Evolutionary conservation across 352 stramenopile species (phyloP).

Genomic region (Phytophthora kernoviae): DNA sequence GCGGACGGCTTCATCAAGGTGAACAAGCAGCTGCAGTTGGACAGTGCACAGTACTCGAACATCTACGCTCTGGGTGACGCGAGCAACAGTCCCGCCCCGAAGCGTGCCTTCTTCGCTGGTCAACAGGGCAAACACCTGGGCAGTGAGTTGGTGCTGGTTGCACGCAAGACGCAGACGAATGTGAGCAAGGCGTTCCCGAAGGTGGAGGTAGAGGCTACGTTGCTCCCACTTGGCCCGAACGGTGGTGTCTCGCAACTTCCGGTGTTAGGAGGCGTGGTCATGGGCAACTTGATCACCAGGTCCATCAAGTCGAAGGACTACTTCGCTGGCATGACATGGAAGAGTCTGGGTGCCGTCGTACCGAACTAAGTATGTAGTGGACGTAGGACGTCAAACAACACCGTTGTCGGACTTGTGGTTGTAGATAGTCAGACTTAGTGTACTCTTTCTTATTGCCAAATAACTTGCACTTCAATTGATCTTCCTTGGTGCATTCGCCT

Average conservation of each 20-base stretch:
- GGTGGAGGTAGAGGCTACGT: conserved; percentile 33
- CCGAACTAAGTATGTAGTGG: conserved; percentile 31
- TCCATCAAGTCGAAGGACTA: conserved; percentile 57
- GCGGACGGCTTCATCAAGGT: conserved; percentile 47
- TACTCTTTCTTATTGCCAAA: too few relatives aligned
- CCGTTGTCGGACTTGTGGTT: background rate
- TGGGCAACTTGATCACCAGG: conserved; percentile 57
- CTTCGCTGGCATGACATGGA: conserved; percentile 45
- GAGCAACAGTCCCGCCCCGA: conserved; percentile 51
- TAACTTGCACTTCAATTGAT: too few relatives aligned
- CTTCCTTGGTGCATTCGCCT: too few relatives aligned
- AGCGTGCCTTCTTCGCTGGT: conserved; percentile 44
- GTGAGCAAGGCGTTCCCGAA: conserved; percentile 51
- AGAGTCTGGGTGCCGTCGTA: conserved; percentile 30
- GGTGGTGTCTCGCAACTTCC: conserved; percentile 61
- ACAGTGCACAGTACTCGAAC: conserved; percentile 44
- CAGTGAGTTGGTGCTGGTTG: conserved; percentile 38
- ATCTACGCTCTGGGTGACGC: conserved; percentile 61
- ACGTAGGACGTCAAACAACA: background rate
- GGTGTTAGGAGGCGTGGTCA: conserved; percentile 49
- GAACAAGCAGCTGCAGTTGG: conserved; percentile 51
- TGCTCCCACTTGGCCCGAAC: conserved; percentile 56
- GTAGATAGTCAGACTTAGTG: background rate
- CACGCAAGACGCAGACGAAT: conserved; percentile 39
- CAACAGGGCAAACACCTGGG: conserved; percentile 51